Conservation (phyloP, 2,329 filamentous ascomycete genomes). For the Magnaporthiopsis incrustans region DNA sequence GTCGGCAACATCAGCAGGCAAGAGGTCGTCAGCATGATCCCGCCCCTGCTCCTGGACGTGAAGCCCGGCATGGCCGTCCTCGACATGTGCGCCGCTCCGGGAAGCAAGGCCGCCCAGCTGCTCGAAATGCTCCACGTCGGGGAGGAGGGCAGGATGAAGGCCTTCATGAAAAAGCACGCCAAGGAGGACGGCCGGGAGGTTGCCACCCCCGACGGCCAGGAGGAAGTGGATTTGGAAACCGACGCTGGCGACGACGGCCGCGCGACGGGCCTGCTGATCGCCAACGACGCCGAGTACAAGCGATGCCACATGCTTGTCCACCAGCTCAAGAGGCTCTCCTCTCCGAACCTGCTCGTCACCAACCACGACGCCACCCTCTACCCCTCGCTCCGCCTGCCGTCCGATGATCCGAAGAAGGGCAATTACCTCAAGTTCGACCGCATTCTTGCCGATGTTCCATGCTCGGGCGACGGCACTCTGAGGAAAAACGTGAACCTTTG, state of each 20-base stretch:
- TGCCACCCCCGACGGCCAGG: conserved; percentile 37
- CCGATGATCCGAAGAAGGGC: conserved; percentile 42
- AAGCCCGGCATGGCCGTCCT: conserved; percentile 86
- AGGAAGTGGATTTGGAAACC: conserved; percentile 44
- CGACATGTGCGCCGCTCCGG: conserved; percentile 93
- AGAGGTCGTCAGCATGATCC: conserved; percentile 98
- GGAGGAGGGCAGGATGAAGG: conserved; percentile 77
- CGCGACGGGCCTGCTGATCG: conserved; percentile 84
- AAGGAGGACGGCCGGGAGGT: conserved; percentile 51
- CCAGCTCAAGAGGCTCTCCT: conserved; percentile 94
- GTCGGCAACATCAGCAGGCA: conserved; percentile 97
- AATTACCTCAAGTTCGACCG: conserved; percentile 92
- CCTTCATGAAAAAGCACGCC: conserved; percentile 57
- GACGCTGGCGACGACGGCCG: conserved; percentile 70
- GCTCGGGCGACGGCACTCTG: conserved; percentile 88
- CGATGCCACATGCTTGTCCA: conserved; percentile 95
- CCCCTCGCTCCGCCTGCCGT: conserved; percentile 79
- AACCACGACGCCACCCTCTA: conserved; percentile 97
- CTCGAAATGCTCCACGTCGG: conserved; percentile 90
- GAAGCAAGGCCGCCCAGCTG: conserved; percentile 93
- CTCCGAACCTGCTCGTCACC: conserved; percentile 91
- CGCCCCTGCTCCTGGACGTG: conserved; percentile 85
- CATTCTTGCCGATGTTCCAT: conserved; percentile 92
- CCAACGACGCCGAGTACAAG: conserved; percentile 96
- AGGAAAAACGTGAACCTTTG: conserved; percentile 92